Base-by-base conservation (phyloP, 2,329 filamentous ascomycete genomes). In the Alternaria arbusti region DNA sequence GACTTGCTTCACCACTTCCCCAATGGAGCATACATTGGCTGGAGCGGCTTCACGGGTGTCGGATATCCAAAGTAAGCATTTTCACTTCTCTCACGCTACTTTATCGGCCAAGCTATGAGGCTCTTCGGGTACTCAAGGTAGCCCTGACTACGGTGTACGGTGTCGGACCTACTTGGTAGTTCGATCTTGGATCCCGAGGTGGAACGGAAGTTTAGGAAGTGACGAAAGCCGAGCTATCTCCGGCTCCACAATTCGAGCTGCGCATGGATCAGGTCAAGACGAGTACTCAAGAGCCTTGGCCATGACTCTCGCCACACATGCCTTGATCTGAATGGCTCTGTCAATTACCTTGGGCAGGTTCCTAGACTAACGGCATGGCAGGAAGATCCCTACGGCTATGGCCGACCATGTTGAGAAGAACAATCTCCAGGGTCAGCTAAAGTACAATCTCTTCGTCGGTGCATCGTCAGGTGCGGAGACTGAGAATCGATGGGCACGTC, bases 341-440 rank as follows among this genome's bases (percentile, higher is more conserved):
- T 26, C 25, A 11, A 13, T 17, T 17, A 11, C 3, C 26, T 52
- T 52, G 17, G 7, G 43, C 4, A 20, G 13, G 5, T 2, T 23
- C 15, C 13, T 12, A 30, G 2, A 52, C 69, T 68, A 63, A 68
- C 20, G 45, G 13, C 28, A 50, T 26, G 28, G 13, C 20, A 94
- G 91, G 81, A 96, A 92, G 82, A 89, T 96, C 56, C 94, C 94
- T 15, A 91, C 90, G 5, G 93, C 91, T 69, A 85, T 97, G 64
- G 93, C 93, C 70, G 92, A 97, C 79, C 90, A 97, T 79, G 93
- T 97, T 70, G 93, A 97, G 83, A 88, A 92, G 83, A 96, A 97
- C 81, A 88, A 86, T 66, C 86, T 97, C 15, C 89, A 97, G 81
- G 93, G 93, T 60, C 84, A 96, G 85, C 84, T 96, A 70, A 92